phyloP scores from a whole-genome alignment of 345 rosid species.

The Eucalyptus erythrocorys region DNA sequence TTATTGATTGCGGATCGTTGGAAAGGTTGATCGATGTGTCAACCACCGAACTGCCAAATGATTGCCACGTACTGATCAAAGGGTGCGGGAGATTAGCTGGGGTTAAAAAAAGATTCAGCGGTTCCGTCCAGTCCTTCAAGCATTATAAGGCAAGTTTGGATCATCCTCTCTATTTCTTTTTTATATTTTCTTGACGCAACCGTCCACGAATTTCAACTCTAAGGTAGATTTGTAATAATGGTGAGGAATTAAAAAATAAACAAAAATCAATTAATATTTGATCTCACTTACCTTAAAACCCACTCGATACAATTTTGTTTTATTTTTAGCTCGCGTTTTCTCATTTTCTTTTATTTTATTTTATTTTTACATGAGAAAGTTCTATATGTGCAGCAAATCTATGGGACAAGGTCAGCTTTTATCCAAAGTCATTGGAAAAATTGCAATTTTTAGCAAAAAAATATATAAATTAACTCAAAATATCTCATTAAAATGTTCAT shows the following conservation, averaged over 20 bases:
- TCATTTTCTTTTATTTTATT: not conserved
- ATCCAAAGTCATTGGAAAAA: not conserved
- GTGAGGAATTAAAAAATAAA: not conserved
- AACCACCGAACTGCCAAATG: not conserved
- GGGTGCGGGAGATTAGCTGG: rapidly evolving
- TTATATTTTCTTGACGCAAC: not conserved
- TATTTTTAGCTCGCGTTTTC: rapidly evolving
- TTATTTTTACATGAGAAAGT: too few species aligned
- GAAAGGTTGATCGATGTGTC: not conserved
- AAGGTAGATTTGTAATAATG: not conserved
- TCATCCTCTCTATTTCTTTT: not conserved
- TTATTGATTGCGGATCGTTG: rapidly evolving
- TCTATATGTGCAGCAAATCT: not conserved
- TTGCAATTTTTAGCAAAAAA: not conserved
- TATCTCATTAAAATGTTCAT: too few species aligned
- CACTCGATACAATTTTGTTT: not conserved
- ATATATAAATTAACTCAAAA: rapidly evolving
- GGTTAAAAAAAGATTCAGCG: rapidly evolving
- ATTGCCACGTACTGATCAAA: rapidly evolving
- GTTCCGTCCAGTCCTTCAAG: not conserved
- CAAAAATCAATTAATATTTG: not conserved
- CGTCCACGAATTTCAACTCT: not conserved
- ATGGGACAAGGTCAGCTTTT: not conserved
- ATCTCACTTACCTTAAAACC: not conserved
- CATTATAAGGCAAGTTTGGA: not conserved